Conservation (phyloP, 441 rosid genomes). For the Melastoma candidum region DNA sequence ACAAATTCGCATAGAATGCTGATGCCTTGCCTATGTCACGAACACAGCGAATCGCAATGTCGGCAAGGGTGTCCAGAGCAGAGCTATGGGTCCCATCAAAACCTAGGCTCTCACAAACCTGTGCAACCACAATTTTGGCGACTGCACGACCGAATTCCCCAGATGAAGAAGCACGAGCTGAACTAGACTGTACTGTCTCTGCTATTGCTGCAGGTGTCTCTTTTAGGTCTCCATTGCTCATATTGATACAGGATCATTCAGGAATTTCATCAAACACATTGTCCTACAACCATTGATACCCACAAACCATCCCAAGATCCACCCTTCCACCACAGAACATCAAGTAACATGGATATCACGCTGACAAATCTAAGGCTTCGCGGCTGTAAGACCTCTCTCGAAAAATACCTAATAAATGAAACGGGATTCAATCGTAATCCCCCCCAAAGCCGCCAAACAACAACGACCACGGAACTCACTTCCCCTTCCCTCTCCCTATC, state of each 20-base stretch:
- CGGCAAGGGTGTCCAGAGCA: conserved; percentile 60
- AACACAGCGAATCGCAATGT: conserved; percentile 52
- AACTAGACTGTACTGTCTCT: conserved; percentile 5
- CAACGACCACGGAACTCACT: too few species aligned
- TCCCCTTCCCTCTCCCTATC: too few species aligned
- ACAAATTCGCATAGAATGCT: conserved; percentile 48
- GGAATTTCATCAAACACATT: too few species aligned
- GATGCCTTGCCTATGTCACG: conserved; percentile 60
- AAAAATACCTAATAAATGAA: too few species aligned
- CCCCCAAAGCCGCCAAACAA: too few species aligned
- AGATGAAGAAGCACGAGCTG: conserved; percentile 25
- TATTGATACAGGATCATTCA: conserved; percentile 21
- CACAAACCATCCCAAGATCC: conserved; percentile 16
- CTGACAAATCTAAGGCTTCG: too few species aligned
- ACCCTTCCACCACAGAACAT: background rate
- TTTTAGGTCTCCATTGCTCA: conserved; percentile 59
- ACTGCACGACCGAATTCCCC: conserved; percentile 63
- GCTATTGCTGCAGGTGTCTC: conserved; percentile 19
- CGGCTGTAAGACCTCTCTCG: too few species aligned
- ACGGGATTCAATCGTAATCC: too few species aligned
- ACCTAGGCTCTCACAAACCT: conserved; percentile 67
- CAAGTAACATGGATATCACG: too few species aligned
- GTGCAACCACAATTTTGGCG: conserved; percentile 65
- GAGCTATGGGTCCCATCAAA: conserved; percentile 57
- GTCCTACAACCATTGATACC: background rate